These are phyloP conservation scores for Lithospermum erythrorhizon DNA, from an alignment of 257 asterid species.

Conservation along the genomic window DNA sequence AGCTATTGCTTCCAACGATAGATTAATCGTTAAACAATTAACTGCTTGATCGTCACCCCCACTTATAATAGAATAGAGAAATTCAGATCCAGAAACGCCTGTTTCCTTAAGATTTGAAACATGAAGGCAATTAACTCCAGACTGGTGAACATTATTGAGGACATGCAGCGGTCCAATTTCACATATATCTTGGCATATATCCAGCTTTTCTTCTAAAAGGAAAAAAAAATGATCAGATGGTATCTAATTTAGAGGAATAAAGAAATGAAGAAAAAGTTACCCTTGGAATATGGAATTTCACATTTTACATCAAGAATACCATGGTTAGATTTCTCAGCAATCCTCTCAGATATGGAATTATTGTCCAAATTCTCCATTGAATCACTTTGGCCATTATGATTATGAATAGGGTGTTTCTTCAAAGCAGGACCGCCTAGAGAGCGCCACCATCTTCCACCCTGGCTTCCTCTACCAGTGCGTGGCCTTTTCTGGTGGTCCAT, in stretches of 20 bases:
- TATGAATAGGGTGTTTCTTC: slow-evolving; percentile 27
- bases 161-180: slow-evolving; percentile 43
- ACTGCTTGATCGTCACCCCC: slow-evolving; percentile 98
- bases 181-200: slow-evolving; percentile 26
- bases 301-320: slow-evolving; percentile 20
- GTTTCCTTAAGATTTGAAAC: slow-evolving; percentile 38
- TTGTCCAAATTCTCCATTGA: slow-evolving; percentile 15
- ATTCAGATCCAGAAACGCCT: slow-evolving; percentile 23
- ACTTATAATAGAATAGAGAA: slow-evolving; percentile 48
- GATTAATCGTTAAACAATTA: slow-evolving; percentile 47
- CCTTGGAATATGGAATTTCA: slow-evolving; percentile 19
- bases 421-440: slow-evolving; percentile 30
- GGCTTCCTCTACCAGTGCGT: slow-evolving; percentile 96
- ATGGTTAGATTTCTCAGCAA: slow-evolving; percentile 14
- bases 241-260: slow-evolving; percentile 7
- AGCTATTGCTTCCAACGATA: slow-evolving; percentile 23
- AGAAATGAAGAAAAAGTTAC: not conserved
- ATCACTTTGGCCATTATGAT: slow-evolving; percentile 11
- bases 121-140: slow-evolving; percentile 84
- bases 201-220: slow-evolving; percentile 24
- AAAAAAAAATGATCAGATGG: slow-evolving; percentile 17
- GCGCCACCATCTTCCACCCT: slow-evolving; percentile 88
- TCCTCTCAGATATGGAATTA: slow-evolving; percentile 17
- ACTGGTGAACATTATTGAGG: slow-evolving; percentile 58
- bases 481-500: slow-evolving; percentile 75